Conservation (phyloP, 2,329 filamentous ascomycete genomes). For the Teratosphaeria viscida region DNA sequence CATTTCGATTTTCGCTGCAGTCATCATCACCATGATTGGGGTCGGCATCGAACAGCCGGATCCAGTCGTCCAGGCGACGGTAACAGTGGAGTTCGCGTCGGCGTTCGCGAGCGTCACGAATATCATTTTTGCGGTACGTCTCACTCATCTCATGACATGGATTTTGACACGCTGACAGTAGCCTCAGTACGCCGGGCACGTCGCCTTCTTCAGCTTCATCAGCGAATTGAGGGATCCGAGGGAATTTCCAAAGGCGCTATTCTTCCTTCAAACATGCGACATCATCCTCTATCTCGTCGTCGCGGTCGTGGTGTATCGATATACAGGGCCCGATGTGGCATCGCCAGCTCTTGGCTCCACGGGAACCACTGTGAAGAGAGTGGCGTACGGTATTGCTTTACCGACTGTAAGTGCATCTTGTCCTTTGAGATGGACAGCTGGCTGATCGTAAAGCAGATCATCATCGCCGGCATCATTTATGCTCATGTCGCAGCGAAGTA, state of each 20-base stretch:
- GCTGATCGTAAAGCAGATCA: constrained; percentile 24
- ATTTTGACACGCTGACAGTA: too few relatives aligned
- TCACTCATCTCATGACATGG: too few relatives aligned
- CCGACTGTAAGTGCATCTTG: constrained; percentile 23
- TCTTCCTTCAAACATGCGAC: constrained; percentile 39
- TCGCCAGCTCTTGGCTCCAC: constrained; percentile 42
- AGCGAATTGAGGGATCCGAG: constrained; percentile 41
- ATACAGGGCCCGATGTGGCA: constrained; percentile 36
- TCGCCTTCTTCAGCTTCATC: constrained; percentile 27
- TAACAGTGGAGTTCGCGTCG: constrained; percentile 32
- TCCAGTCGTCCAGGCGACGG: constrained; percentile 28
- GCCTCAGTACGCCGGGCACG: constrained; percentile 43
- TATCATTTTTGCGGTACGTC: constrained; percentile 49
- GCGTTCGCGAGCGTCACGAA: constrained; percentile 55
- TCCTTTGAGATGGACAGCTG: not conserved
- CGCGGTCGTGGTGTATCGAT: constrained; percentile 42
- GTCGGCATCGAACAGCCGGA: constrained; percentile 44
- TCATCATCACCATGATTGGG: constrained; percentile 56
- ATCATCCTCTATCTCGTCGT: constrained; percentile 44
- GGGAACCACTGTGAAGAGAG: constrained; percentile 37
- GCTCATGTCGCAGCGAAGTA: constrained; percentile 44
- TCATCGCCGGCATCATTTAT: constrained; percentile 42
- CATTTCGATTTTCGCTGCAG: constrained; percentile 45
- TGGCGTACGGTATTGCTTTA: constrained; percentile 41
- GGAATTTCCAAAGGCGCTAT: constrained; percentile 42